Conservation (phyloP, 306 rosid species). For the Begonia fuchsioides region DNA sequence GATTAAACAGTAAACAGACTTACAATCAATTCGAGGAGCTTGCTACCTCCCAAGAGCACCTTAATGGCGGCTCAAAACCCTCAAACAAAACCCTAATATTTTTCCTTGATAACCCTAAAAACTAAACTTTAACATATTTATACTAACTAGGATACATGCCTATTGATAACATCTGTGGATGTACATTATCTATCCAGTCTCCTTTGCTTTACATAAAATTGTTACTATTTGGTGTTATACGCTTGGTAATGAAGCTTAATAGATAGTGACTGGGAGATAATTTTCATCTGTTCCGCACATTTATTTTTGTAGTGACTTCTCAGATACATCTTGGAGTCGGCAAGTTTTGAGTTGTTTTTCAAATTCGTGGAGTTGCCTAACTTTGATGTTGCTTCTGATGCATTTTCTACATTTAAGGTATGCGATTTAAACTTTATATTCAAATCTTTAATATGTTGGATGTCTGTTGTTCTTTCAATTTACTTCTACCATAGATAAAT, state of each 20-base stretch:
- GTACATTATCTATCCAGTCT: too few relatives aligned
- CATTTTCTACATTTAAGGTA: conserved; percentile 94
- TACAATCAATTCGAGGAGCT: too few relatives aligned
- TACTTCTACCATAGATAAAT: conserved; percentile 3
- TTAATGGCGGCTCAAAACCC: too few relatives aligned
- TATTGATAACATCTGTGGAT: too few relatives aligned
- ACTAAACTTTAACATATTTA: too few relatives aligned
- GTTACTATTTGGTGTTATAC: too few relatives aligned
- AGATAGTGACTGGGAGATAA: conserved; percentile 7
- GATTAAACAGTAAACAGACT: too few relatives aligned
- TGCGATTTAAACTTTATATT: conserved; percentile 9
- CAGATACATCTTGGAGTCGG: conserved; percentile 90
- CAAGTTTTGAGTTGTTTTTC: conserved; percentile 83
- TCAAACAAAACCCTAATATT: too few relatives aligned
- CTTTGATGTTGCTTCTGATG: conserved; percentile 92
- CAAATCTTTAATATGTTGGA: background rate
- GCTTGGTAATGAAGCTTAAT: background rate
- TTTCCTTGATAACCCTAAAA: too few relatives aligned
- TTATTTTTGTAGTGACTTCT: conserved; percentile 32
- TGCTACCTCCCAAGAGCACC: too few relatives aligned
- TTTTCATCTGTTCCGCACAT: conserved; percentile 18
- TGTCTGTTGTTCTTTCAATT: background rate
- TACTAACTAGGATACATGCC: too few relatives aligned
- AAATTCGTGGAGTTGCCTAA: conserved; percentile 81
- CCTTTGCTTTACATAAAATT: too few relatives aligned